Conservation (phyloP, 176 grass and related monocot species). For the Triticum dicoccoides region DNA sequence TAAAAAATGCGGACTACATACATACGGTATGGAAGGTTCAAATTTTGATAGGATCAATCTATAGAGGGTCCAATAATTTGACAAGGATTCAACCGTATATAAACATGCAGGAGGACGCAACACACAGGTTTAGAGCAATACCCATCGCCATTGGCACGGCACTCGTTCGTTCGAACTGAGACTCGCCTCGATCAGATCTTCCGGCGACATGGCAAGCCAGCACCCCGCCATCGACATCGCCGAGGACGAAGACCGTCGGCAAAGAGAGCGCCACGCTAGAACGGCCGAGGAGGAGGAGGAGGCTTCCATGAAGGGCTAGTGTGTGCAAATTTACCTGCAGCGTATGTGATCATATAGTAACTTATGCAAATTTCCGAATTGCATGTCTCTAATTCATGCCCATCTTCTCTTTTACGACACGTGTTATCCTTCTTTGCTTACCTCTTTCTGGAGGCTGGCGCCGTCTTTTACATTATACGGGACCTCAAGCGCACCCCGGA, state of each 20-base stretch:
- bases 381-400: neutral
- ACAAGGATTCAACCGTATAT: neutral
- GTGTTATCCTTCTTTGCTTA: neutral
- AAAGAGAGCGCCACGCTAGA: neutral
- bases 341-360: neutral
- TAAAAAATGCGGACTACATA: neutral
- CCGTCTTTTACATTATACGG: neutral
- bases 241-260: neutral
- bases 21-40: neutral
- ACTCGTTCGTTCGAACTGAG: neutral
- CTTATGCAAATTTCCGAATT: neutral
- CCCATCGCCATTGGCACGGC: neutral
- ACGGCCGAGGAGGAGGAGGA: neutral
- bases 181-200: neutral
- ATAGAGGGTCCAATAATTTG: neutral
- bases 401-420: neutral
- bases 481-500: too few relatives aligned
- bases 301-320: neutral
- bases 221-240: neutral
- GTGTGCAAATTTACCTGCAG: neutral
- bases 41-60: neutral
- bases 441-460: neutral
- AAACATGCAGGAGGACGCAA: too few relatives aligned
- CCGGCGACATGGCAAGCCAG: neutral
- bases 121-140: neutral